phyloP scores from a whole-genome alignment of 1,284 basidiomycete genomes.

The Melampsora larici-populina region DNA sequence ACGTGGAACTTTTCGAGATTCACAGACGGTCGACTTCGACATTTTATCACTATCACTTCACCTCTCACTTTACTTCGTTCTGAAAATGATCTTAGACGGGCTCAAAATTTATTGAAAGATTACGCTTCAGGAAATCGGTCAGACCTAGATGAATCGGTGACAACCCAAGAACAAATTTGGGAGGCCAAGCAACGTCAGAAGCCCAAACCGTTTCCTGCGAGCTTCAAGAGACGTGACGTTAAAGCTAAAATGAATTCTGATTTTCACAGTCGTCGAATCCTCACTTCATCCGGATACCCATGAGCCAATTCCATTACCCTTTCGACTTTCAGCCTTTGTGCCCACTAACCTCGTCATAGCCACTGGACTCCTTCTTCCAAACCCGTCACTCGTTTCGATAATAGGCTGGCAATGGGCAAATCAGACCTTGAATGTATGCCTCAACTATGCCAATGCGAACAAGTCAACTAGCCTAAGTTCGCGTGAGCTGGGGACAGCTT shows the following conservation, averaged over 20 bases:
- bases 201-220: neutral
- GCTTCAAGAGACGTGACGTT: neutral
- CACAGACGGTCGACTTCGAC: conserved; percentile 55
- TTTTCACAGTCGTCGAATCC: conserved; percentile 49
- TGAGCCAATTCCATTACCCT: conserved; percentile 58
- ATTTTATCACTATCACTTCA: conserved; percentile 60
- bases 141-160: conserved; percentile 53
- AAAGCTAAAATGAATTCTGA: conserved; percentile 3
- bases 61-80: conserved; percentile 59
- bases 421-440: conserved; percentile 57
- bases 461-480: conserved; percentile 48
- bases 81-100: conserved; percentile 53
- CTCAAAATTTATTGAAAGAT: conserved; percentile 52
- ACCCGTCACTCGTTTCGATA: conserved; percentile 52
- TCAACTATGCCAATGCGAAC: conserved; percentile 51
- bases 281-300: conserved; percentile 58
- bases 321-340: conserved; percentile 59
- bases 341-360: conserved; percentile 59
- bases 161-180: conserved; percentile 53
- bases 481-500: conserved; percentile 54
- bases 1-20: neutral
- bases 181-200: conserved; percentile 56
- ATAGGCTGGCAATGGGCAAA: conserved; percentile 62
- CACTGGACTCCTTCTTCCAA: conserved; percentile 58
- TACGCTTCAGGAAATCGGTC: conserved; percentile 53